phyloP scores from a whole-genome alignment of 805 yeast genomes.

The Pichia cabralensis region DNA sequence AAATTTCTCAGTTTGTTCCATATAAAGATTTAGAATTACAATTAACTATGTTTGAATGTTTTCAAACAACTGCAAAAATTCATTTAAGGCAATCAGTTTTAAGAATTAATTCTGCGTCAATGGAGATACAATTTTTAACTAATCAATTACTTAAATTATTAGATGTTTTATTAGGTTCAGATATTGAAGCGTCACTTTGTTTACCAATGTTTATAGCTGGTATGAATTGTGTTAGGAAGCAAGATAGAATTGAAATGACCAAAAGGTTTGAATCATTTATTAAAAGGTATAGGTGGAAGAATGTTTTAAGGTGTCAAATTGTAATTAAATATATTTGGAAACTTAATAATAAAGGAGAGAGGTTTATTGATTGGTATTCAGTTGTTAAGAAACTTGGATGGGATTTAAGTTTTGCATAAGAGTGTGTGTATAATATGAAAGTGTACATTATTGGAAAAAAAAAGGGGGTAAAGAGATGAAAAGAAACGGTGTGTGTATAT shows the following conservation, averaged over 20 bases:
- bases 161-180: constrained; percentile 53
- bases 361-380: constrained; percentile 63
- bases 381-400: constrained; percentile 59
- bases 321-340: constrained; percentile 42
- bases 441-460: no score
- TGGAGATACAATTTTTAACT: constrained; percentile 53
- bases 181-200: constrained; percentile 60
- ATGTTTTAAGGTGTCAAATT: constrained; percentile 35
- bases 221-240: constrained; percentile 45
- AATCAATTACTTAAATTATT: constrained; percentile 45
- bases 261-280: constrained; percentile 45
- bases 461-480: no score
- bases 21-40: constrained; percentile 52
- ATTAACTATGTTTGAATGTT: constrained; percentile 59
- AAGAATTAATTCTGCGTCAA: constrained; percentile 46
- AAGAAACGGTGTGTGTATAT: no score
- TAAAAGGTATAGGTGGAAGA: constrained; percentile 59
- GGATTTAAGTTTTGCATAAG: constrained; percentile 70
- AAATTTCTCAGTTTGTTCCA: constrained; percentile 31
- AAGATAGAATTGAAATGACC: constrained; percentile 43
- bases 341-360: constrained; percentile 40
- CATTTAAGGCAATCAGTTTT: constrained; percentile 59
- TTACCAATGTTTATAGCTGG: constrained; percentile 78
- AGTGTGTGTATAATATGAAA: no score
- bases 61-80: constrained; percentile 58